These are phyloP conservation scores for Lecanicillium sp. DNA, from an alignment of 2,329 filamentous ascomycete genomes.

Conservation along the genomic window DNA sequence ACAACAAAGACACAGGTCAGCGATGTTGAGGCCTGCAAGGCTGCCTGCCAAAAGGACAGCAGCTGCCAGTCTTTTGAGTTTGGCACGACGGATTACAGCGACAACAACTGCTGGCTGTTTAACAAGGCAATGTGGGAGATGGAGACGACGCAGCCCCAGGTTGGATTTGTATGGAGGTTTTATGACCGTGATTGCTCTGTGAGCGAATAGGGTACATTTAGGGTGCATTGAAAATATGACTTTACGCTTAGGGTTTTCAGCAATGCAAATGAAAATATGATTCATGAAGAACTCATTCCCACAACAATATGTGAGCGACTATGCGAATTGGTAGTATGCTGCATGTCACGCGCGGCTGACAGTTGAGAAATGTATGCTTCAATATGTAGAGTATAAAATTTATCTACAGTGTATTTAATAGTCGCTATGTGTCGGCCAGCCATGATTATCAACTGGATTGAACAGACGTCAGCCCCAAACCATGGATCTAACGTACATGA, in stretches of 20 bases:
- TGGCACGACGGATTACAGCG: slow-evolving; percentile 3
- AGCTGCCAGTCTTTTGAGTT: slow-evolving; percentile 7
- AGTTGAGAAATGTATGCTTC: too few relatives aligned
- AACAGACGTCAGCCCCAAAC: too few relatives aligned
- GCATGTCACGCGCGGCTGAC: too few relatives aligned
- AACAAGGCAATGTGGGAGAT: not conserved
- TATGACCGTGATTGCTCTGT: slow-evolving; percentile 4
- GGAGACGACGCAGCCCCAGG: slow-evolving; percentile 1
- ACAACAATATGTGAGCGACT: too few relatives aligned
- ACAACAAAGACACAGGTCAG: slow-evolving; percentile 1
- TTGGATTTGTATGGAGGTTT: slow-evolving; percentile 3
- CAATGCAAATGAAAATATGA: not conserved
- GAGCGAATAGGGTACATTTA: not conserved
- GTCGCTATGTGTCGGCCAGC: too few relatives aligned
- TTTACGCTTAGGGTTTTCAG: not conserved
- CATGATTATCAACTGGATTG: too few relatives aligned
- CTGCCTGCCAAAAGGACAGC: slow-evolving; percentile 1
- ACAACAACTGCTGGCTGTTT: slow-evolving; percentile 9
- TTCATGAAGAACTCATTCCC: too few relatives aligned
- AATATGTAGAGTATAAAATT: too few relatives aligned
- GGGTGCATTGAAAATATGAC: not conserved
- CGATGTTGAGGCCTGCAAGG: slow-evolving; percentile 1
- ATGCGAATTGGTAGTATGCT: too few relatives aligned
- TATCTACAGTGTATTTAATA: too few relatives aligned
- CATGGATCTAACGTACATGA: too few relatives aligned